Conservation (phyloP, 1,284 basidiomycete genomes). For the Boletellus deceptivus region DNA sequence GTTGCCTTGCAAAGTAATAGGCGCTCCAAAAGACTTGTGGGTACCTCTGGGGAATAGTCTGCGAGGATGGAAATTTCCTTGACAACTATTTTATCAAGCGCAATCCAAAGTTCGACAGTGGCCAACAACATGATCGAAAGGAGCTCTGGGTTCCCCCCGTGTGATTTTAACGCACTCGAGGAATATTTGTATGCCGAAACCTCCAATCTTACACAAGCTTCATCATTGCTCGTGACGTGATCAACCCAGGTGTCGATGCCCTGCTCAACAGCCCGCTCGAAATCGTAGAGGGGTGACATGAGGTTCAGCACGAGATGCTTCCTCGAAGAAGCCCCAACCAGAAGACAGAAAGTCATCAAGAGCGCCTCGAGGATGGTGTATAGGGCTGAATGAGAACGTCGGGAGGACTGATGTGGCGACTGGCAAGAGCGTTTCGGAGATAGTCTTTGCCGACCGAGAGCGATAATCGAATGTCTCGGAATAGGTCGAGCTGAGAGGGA, state of each 20-base stretch:
- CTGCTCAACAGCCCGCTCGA: slow-evolving; percentile 30
- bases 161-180: slow-evolving; percentile 24
- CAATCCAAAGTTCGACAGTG: no score
- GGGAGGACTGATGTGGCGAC: background rate
- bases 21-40: slow-evolving; percentile 33
- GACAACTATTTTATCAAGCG: slow-evolving; percentile 12
- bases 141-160: slow-evolving; percentile 24
- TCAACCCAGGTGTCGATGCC: slow-evolving; percentile 30
- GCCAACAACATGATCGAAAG: no score
- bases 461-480: slow-evolving; percentile 29
- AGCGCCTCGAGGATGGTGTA: slow-evolving; percentile 4
- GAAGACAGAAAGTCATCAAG: slow-evolving; percentile 13
- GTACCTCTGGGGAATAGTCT: slow-evolving; percentile 47
- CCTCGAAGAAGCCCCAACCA: slow-evolving; percentile 8
- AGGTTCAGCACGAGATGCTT: slow-evolving; percentile 8
- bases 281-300: slow-evolving; percentile 30
- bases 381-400: slow-evolving; percentile 14
- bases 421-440: slow-evolving; percentile 15
- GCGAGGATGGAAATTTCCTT: slow-evolving; percentile 35
- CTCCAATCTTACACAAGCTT: slow-evolving; percentile 18
- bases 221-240: background rate
- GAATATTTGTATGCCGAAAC: slow-evolving; percentile 30
- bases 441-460: slow-evolving; percentile 28
- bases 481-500: slow-evolving; percentile 24
- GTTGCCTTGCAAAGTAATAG: slow-evolving; percentile 38